Conservation (phyloP, 2,329 filamentous ascomycete species). For the Aspergillus sp. region DNA sequence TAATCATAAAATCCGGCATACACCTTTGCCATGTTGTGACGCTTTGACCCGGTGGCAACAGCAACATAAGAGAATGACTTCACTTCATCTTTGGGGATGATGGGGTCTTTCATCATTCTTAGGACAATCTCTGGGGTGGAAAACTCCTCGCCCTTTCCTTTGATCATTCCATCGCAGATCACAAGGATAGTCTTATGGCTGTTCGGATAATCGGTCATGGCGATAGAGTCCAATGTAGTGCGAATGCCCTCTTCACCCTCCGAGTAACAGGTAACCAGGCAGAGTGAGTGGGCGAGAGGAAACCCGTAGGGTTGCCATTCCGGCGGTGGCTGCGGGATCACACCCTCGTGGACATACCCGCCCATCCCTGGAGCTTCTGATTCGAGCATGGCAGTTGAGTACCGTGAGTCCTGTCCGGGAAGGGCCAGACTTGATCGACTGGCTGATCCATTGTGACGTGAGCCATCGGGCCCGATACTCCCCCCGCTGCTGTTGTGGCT, state of each 20-base stretch:
- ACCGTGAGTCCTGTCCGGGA: constrained; percentile 51
- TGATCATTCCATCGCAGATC: constrained; percentile 96
- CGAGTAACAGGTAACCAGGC: constrained; percentile 93
- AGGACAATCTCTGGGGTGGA: constrained; percentile 90
- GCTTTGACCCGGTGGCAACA: constrained; percentile 90
- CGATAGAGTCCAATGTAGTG: constrained; percentile 92
- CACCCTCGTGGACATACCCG: constrained; percentile 94
- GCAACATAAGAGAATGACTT: constrained; percentile 93
- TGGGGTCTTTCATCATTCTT: constrained; percentile 92
- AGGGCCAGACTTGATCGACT: constrained; percentile 61
- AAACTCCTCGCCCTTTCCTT: constrained; percentile 83
- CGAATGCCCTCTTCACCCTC: constrained; percentile 91
- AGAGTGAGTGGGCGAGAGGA: constrained; percentile 89
- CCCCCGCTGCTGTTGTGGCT: constrained; percentile 58
- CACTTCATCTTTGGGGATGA: constrained; percentile 77
- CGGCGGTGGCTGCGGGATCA: constrained; percentile 92
- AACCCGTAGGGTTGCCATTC: constrained; percentile 98
- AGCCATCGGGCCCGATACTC: constrained; percentile 53
- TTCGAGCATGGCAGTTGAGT: constrained; percentile 58
- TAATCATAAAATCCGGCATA: constrained; percentile 99
- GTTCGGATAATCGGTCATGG: constrained; percentile 97
- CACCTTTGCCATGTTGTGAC: constrained; percentile 99
- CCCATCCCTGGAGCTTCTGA: constrained; percentile 77
- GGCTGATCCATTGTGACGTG: constrained; percentile 43
- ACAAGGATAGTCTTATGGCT: constrained; percentile 97